Base-by-base conservation (phyloP, 192 early-diverging fungal species). In the Coemansia sp. region DNA sequence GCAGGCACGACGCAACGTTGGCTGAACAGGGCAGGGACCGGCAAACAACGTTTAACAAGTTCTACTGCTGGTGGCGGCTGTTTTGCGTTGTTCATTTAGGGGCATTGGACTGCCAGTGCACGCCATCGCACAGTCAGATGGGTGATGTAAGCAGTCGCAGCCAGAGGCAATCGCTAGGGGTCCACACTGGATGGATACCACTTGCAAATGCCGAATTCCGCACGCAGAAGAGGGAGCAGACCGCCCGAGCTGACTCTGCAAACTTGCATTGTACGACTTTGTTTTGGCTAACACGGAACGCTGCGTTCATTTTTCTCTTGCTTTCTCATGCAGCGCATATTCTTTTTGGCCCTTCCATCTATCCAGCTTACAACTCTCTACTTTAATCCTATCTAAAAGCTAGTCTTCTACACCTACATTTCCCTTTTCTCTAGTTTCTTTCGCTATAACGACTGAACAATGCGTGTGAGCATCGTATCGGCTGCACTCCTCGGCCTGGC, bases 391-490 rank as follows among this genome's bases (percentile, higher is more conserved):
- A 38, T 49, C 23, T 41, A 61, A 22, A 62, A 52, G 60, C 29
- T 51, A 60, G 12, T n/a, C 23, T 48, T 21, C 22, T 41, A n/a
- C 25, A 35, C 43, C 22, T 29, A 23, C 5, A 24, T 14, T 14
- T 38, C 25, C 19, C 25, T 3, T 21, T 17, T 22, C 1, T 55
- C 23, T 55, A 24, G 50, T 24, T 22, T 32, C 25, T 55, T 25
- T n/a, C 14, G 25, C 45, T 37, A 38, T 43, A 59, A 43, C 58
- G 58, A 47, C 58, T 39, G 8, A 50, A 58, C 50, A 39, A 81
- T 81, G 79, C 79, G 73, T 23, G 55, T 70, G 60, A 67, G 62
- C 51, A 32, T 69, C 21, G 66, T 57, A 10, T 65, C 70, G 22
- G 66, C 62, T 27, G 59, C 66, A 1, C 60, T 68, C 50, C 63